Base-by-base conservation (phyloP, 768 basidiomycete species). In the Tubosaeta sp. region DNA sequence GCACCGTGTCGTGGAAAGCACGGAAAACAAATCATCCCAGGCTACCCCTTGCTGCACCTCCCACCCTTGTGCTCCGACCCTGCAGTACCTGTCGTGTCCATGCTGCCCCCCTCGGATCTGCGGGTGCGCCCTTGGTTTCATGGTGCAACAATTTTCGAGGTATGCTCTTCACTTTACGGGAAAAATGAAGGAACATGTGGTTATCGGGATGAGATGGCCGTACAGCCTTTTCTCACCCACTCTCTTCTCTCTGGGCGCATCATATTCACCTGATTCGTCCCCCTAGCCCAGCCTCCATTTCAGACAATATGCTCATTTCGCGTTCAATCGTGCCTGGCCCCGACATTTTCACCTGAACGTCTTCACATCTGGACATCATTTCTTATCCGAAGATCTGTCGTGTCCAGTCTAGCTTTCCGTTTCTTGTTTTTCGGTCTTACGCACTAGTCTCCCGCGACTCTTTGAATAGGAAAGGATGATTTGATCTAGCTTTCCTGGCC, bases 1-100 rank as follows among this genome's bases (percentile, higher is more conserved):
- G 64, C 51, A 66, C 41, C 50, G 26, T 22, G 29, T 38, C 68
- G 68, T 67, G 66, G 68, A 68, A 68, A 49, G 46, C n/a, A 44
- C 17, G 13, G 29, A 50, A 47, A 51, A 50, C 46, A 32, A 33
- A 34, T 41, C 48, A 50, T 63, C 60, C 52, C 60, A 54, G 54
- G 52, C 46, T 27, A 17, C 48, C 56, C 60, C 63, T 53, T 54
- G 46, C 43, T 43, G 38, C 41, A 22, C 34, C 52, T 60, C 52
- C 43, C 61, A 60, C 55, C 49, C 59, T 45, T 31, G 17, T 34
- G 19, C 34, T 25, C 49, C 16, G 37, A 13, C 32, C 25, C 11
- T 38, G 46, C 43, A 53, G 52, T 53, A 53, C 48, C 54, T 59
- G 53, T 19, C 41, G 43, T 47, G 31, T 38, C 4, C 9, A 38